Percentiles rank a stretch among this genome's conserved stretches.
These are phyloP conservation scores for Platanthera guangdongensis DNA, from an alignment of 106 monocot species.

Conservation along the genomic window DNA sequence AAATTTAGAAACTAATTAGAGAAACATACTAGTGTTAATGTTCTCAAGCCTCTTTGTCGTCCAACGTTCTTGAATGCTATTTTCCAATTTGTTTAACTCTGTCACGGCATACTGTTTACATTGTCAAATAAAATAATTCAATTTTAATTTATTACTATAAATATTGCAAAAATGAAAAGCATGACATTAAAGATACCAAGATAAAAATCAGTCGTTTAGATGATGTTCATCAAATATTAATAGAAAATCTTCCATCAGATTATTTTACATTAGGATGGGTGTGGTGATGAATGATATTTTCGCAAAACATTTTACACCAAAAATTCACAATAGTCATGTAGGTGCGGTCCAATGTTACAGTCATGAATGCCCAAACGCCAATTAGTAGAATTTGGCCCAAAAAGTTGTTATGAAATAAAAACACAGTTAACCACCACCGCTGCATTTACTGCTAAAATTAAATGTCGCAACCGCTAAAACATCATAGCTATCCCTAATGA, in stretches of 20 bases:
- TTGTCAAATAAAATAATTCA: neutral
- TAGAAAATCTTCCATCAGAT: neutral
- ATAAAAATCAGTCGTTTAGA: neutral
- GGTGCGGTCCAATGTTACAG: too few relatives aligned
- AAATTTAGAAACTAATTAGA: slow-evolving; percentile 7
- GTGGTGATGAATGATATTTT: too few relatives aligned
- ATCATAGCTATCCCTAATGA: too few relatives aligned
- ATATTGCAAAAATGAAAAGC: neutral
- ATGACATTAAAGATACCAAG: neutral
- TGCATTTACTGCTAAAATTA: too few relatives aligned
- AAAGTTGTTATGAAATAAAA: too few relatives aligned
- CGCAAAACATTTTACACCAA: too few relatives aligned
- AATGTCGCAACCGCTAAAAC: too few relatives aligned
- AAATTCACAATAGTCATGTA: too few relatives aligned
- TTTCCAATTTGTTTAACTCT: slow-evolving; percentile 81
- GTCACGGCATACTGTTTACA: slow-evolving; percentile 66
- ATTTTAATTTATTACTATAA: neutral
- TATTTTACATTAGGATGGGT: neutral
- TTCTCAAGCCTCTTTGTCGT: slow-evolving; percentile 60
- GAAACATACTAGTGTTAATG: slow-evolving; percentile 45
- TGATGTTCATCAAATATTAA: neutral
- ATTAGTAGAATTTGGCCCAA: too few relatives aligned
- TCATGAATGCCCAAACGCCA: too few relatives aligned
- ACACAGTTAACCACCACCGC: too few relatives aligned
- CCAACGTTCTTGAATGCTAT: slow-evolving; percentile 83